Evolutionary conservation across 331 rosid genomes (phyloP).

Genomic region (Rhamnella rubrinervis): DNA sequence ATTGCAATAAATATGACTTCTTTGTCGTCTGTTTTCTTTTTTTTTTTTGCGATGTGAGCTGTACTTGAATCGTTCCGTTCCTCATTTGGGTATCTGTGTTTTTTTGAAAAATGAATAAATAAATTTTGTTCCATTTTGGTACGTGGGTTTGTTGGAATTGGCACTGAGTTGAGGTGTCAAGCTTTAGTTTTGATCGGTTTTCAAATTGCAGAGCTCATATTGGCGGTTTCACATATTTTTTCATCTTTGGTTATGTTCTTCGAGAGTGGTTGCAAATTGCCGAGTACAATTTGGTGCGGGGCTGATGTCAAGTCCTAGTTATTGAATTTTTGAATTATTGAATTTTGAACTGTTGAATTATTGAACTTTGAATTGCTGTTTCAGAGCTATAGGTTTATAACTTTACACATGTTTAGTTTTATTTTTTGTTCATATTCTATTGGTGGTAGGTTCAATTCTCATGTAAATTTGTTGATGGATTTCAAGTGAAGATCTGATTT

Average conservation of each 20-base stretch:
- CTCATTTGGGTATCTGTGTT: slow-evolving; percentile 16
- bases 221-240: slow-evolving; percentile 14
- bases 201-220: slow-evolving; percentile 1
- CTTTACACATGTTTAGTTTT: slow-evolving; percentile 9
- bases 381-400: slow-evolving; percentile 12
- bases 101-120: not conserved
- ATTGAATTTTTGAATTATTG: slow-evolving; percentile 5
- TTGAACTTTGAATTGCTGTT: slow-evolving; percentile 6
- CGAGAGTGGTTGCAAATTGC: slow-evolving; percentile 10
- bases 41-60: slow-evolving; percentile 20
- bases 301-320: slow-evolving; percentile 22
- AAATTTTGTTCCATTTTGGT: not conserved
- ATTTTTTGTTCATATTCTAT: slow-evolving; percentile 30
- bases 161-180: slow-evolving; percentile 17
- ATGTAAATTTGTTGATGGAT: slow-evolving; percentile 27
- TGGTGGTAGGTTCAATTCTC: slow-evolving; percentile 22
- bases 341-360: not conserved
- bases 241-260: slow-evolving; percentile 17
- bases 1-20: slow-evolving; percentile 21
- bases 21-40: slow-evolving; percentile 22
- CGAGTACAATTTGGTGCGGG: slow-evolving; percentile 13
- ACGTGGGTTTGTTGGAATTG: slow-evolving; percentile 23
- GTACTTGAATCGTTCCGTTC: slow-evolving; percentile 18
- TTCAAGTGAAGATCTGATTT: slow-evolving; percentile 36
- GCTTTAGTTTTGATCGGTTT: slow-evolving; percentile 2